Conservation (phyloP, 805 yeast species). For the Cyberlindnera xylosilytica region DNA sequence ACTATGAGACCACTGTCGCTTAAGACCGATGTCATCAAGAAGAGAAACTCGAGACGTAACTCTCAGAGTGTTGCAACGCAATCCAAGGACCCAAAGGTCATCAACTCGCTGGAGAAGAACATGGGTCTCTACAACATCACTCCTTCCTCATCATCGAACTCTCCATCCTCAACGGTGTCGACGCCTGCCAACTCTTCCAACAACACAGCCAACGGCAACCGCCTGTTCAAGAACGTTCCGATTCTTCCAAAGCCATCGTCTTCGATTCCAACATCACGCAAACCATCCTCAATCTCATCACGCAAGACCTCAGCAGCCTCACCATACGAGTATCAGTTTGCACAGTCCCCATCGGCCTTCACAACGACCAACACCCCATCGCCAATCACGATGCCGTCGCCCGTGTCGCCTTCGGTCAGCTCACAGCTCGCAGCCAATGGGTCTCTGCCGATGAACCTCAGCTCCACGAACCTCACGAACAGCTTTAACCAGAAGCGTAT, state of each 20-base stretch:
- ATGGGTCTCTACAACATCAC: conserved; percentile 21
- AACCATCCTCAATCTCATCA: conserved; percentile 3
- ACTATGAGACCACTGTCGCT: conserved; percentile 85
- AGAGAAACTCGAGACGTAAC: conserved; percentile 44
- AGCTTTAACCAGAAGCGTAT: conserved; percentile 28
- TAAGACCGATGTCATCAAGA: conserved; percentile 89
- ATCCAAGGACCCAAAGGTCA: conserved; percentile 14
- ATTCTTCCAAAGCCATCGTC: conserved; percentile 28
- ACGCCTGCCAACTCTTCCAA: conserved; percentile 11
- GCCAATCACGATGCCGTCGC: conserved; percentile 27
- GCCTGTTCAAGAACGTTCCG: conserved; percentile 26
- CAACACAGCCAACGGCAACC: neutral
- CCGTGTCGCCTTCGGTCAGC: conserved; percentile 24
- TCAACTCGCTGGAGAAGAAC: conserved; percentile 23
- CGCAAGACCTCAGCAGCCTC: conserved; percentile 15
- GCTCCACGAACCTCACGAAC: conserved; percentile 25
- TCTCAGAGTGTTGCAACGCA: conserved; percentile 13
- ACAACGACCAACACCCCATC: conserved; percentile 24
- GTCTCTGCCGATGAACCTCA: conserved; percentile 20
- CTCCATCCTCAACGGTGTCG: conserved; percentile 18
- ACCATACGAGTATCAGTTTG: conserved; percentile 17
- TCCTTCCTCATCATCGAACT: conserved; percentile 23
- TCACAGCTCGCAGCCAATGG: conserved; percentile 10
- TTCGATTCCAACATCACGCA: conserved; percentile 11
- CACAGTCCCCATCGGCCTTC: conserved; percentile 20